Base-by-base conservation (phyloP, 2,329 filamentous ascomycete genomes). In the Knufia fluminis region DNA sequence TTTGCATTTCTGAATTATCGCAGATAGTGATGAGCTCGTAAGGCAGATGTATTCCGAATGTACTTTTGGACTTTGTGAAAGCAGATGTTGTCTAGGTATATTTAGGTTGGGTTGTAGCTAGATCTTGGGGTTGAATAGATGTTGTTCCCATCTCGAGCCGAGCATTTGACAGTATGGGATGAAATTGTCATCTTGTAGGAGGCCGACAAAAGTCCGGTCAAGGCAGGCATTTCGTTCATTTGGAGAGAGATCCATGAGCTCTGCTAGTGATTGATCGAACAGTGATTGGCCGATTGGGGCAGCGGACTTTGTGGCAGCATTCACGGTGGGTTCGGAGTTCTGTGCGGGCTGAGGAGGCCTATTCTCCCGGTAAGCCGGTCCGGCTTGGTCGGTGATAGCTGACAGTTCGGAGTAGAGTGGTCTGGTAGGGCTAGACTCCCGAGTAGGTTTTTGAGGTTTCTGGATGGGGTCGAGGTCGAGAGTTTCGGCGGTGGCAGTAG, bases 401-500 rank as follows among this genome's bases (percentile, higher is more conserved):
- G 42, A 45, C 2, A 45, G 28, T 7, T 45, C 42, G 19, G 42
- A 45, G 19, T 32, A 45, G 6, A 22, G 23, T 19, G 42, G 42
- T 19, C 42, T 4, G n/a, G 23, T 9, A 45, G 42, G 26, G 16
- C 42, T 45, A 17, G 33, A 12, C 28, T 32, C 20, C 7, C 6
- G 17, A 20, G 16, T 24, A 28, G 26, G n/a, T 20, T 19, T 31
- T 19, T n/a, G 20, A 9, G 22, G 17, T 4, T 19, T 26, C 12
- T 17, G 10, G 23, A 20, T 19, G 3, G 33, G 17, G 19, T 48
- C 33, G 14, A 48, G 45, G 24, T 48, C 45, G 14, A 23, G 10
- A 9, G 45, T 38, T n/a, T 39, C 45, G 10, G 22, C 33, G 7
- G 45, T 40, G 16, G 24, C 16, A 4, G 45, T 48, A 3, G 45